Percentiles rank a stretch among this genome's conserved stretches.
phyloP scores from a whole-genome alignment of 352 stramenopile genomes.

The Blastocystis sp. region DNA sequence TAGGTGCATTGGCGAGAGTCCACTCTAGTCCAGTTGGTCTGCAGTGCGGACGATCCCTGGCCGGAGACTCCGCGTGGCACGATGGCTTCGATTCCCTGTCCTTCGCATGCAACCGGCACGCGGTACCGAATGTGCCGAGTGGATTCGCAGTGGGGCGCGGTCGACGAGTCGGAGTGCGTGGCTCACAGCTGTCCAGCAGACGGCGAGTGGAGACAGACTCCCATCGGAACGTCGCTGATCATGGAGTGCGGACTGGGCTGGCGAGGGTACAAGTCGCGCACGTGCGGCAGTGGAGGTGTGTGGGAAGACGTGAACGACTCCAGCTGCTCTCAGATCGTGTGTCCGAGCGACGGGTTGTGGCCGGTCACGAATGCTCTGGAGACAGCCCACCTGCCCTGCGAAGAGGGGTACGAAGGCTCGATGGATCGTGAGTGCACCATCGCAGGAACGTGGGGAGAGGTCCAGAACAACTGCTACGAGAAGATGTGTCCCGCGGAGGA shows the following conservation, averaged over 20 bases:
- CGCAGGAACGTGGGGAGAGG: background rate
- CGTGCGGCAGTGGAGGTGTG: conserved; percentile 22
- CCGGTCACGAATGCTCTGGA: conserved; percentile 48
- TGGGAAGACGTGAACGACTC: background rate
- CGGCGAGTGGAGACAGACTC: conserved; percentile 4
- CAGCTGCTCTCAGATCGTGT: conserved; percentile 34
- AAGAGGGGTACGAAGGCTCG: background rate
- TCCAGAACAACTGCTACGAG: background rate
- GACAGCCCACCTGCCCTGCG: background rate
- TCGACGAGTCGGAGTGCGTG: conserved; percentile 31
- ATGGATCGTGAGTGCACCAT: background rate
- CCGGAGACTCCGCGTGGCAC: conserved; percentile 4
- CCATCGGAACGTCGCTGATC: background rate
- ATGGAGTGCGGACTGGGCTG: background rate
- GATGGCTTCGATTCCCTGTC: conserved; percentile 12
- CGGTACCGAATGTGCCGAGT: background rate
- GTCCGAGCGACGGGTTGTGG: background rate
- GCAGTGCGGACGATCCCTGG: conserved; percentile 29
- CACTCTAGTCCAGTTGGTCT: background rate
- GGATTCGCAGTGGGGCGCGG: background rate
- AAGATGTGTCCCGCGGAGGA: conserved; percentile 23
- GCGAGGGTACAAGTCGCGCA: background rate
- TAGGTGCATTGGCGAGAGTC: background rate
- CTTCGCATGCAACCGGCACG: background rate
- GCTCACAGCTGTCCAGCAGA: conserved; percentile 41